Conservation (phyloP, 345 rosid species). For the Firmiana major region DNA sequence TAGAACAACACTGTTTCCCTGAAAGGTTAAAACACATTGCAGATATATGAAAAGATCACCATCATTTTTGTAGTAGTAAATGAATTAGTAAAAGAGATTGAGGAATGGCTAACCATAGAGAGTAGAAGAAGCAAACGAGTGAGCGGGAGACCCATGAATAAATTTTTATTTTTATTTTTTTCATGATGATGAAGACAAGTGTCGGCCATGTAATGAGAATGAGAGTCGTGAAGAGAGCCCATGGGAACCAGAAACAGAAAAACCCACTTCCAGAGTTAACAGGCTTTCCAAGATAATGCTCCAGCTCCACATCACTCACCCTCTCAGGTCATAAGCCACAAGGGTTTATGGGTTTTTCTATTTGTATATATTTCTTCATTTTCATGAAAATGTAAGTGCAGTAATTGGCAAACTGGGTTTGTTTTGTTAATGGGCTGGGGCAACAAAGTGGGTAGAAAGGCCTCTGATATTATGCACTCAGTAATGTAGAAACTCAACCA, state of each 20-base stretch:
- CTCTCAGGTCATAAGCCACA: too few relatives aligned
- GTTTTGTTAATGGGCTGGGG: too few relatives aligned
- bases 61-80: background rate
- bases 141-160: background rate
- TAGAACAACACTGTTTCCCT: slow-evolving; percentile 28
- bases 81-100: background rate
- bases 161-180: too few relatives aligned
- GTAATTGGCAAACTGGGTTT: too few relatives aligned
- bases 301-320: too few relatives aligned
- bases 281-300: too few relatives aligned
- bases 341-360: too few relatives aligned
- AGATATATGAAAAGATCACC: background rate
- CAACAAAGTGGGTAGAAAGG: too few relatives aligned
- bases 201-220: background rate
- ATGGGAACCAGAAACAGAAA: slow-evolving; percentile 38
- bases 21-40: slow-evolving; percentile 7
- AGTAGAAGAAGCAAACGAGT: slow-evolving; percentile 24
- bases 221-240: slow-evolving; percentile 22
- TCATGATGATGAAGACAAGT: slow-evolving; percentile 16
- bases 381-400: too few relatives aligned
- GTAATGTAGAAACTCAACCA: too few relatives aligned
- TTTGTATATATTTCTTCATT: too few relatives aligned
- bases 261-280: background rate
- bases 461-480: too few relatives aligned
- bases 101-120: slow-evolving; percentile 34